phyloP scores from a whole-genome alignment of 768 basidiomycete species.

The Nidula microcarpa region DNA sequence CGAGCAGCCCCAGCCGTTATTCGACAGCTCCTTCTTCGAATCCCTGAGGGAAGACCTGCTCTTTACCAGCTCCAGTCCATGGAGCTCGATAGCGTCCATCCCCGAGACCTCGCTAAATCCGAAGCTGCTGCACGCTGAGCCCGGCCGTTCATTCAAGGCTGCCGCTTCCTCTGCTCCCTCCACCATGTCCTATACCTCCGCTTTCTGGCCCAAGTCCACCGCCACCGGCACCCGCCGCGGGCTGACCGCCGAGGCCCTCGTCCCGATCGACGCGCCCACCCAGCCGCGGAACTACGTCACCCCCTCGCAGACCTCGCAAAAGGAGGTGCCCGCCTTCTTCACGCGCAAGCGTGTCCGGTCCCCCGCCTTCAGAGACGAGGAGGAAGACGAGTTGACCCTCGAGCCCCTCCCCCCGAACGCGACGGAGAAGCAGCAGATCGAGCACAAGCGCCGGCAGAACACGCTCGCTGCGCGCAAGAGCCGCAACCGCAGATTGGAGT shows the following conservation, averaged over 20 bases:
- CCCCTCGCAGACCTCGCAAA: constrained; percentile 69
- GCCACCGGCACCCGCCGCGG: constrained; percentile 75
- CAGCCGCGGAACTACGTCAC: constrained; percentile 65
- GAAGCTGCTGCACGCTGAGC: neutral
- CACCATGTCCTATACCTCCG: neutral
- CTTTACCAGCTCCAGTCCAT: constrained; percentile 10
- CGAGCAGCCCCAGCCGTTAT: constrained; percentile 7
- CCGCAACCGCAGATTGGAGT: constrained; percentile 70
- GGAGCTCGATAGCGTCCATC: neutral
- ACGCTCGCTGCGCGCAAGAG: constrained; percentile 77
- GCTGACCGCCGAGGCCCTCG: constrained; percentile 55
- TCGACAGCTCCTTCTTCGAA: too few relatives aligned
- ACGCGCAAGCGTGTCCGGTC: constrained; percentile 59
- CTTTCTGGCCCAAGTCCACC: constrained; percentile 31
- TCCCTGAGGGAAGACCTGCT: constrained; percentile 16
- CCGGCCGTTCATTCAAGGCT: neutral
- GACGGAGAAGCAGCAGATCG: constrained; percentile 62
- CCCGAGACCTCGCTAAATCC: neutral
- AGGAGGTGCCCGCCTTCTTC: constrained; percentile 67
- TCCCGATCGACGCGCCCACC: constrained; percentile 72
- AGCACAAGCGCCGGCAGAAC: constrained; percentile 76
- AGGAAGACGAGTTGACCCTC: constrained; percentile 43
- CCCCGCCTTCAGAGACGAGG: constrained; percentile 42
- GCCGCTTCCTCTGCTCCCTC: constrained; percentile 16
- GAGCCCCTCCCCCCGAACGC: constrained; percentile 31